Evolutionary conservation across 169 alveolate species (phyloP).

Genomic region (Plasmodium fragile): DNA sequence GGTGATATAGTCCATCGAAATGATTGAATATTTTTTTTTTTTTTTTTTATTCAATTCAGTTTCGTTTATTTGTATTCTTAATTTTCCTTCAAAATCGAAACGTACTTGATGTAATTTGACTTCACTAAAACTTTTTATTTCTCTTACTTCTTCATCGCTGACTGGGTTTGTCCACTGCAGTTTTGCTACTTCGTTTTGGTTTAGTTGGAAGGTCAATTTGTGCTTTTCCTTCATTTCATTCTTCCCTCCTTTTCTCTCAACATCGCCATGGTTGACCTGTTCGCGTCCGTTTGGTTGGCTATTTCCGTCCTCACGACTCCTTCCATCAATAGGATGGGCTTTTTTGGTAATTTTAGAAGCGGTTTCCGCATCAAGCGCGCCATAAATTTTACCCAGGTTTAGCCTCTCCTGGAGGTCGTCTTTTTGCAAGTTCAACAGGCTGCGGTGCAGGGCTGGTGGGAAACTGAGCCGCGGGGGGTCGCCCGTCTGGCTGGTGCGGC

Average conservation of each 20-base stretch:
- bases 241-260: not conserved
- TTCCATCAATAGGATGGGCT: not conserved
- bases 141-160: slow-evolving; percentile 66
- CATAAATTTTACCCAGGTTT: slow-evolving; percentile 16
- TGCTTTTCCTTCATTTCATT: slow-evolving; percentile 16
- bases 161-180: slow-evolving; percentile 87
- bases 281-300: not conserved
- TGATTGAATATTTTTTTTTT: slow-evolving; percentile 47
- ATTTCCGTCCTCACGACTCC: not conserved
- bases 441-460: slow-evolving; percentile 67
- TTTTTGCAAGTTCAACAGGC: slow-evolving; percentile 51
- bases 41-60: slow-evolving; percentile 18
- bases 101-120: slow-evolving; percentile 81
- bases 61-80: slow-evolving; percentile 58
- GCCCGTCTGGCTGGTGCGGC: not conserved
- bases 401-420: slow-evolving; percentile 22
- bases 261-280: not conserved
- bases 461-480: slow-evolving; percentile 12
- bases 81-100: slow-evolving; percentile 81
- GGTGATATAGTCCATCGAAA: slow-evolving; percentile 82
- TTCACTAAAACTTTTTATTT: slow-evolving; percentile 39
- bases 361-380: not conserved
- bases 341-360: not conserved
- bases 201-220: slow-evolving; percentile 14
- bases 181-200: slow-evolving; percentile 78